Conservation (phyloP, 306 rosid genomes). For the Cucurbita pepo region DNA sequence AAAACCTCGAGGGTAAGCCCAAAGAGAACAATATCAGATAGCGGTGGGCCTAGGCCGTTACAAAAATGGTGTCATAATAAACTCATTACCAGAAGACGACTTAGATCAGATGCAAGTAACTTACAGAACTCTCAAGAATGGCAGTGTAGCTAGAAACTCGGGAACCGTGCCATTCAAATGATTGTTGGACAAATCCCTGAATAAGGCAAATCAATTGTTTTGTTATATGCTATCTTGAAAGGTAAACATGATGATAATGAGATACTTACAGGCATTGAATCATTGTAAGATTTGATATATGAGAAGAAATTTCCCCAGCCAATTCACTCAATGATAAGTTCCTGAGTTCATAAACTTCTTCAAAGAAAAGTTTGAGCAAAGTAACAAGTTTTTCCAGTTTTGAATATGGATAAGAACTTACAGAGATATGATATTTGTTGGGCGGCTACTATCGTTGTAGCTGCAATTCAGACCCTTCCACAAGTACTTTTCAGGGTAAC, state of each 20-base stretch:
- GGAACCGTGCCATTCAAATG: slow-evolving; percentile 10
- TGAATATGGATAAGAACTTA: not conserved
- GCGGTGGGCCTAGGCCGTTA: too few species aligned
- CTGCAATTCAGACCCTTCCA: slow-evolving; percentile 30
- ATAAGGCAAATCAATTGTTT: not conserved
- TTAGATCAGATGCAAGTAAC: not conserved
- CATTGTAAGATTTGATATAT: slow-evolving; percentile 8
- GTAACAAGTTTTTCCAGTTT: not conserved
- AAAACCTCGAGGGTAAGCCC: too few species aligned
- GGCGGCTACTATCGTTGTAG: not conserved
- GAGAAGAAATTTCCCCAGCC: slow-evolving; percentile 1
- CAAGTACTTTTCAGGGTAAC: slow-evolving; percentile 8
- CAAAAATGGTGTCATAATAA: too few species aligned
- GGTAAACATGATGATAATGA: not conserved
- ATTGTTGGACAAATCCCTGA: slow-evolving; percentile 20
- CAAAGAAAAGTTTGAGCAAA: not conserved
- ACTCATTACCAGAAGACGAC: not conserved
- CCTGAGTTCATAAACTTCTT: slow-evolving; percentile 9
- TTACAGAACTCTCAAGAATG: slow-evolving; percentile 11
- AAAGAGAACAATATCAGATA: too few species aligned
- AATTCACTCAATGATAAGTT: slow-evolving; percentile 11
- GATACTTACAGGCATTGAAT: slow-evolving; percentile 12
- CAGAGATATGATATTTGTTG: slow-evolving; percentile 23
- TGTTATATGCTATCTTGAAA: not conserved
- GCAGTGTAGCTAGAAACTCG: slow-evolving; percentile 10